Conservation (phyloP, 331 rosid species). For the Telfairia occidentalis region DNA sequence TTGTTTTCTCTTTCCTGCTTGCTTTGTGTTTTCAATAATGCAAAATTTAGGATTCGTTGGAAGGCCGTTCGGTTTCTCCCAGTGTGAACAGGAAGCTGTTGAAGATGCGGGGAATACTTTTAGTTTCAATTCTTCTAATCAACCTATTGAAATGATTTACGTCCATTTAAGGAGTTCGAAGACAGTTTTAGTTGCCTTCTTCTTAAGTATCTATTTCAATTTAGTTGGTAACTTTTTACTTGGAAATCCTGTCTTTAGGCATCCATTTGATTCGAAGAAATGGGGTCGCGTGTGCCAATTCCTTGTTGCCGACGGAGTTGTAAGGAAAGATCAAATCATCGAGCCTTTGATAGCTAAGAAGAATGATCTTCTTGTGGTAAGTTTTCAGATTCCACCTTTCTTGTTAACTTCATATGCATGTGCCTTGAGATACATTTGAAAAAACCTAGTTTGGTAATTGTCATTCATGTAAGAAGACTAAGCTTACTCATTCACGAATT, state of each 20-base stretch:
- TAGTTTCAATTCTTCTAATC: not conserved
- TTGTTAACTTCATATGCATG: not conserved
- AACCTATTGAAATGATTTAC: not conserved
- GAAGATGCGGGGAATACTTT: not conserved
- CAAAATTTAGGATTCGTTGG: not conserved
- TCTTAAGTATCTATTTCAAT: not conserved
- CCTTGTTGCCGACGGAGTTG: constrained; percentile 37
- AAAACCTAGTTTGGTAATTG: not conserved
- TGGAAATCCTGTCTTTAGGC: constrained; percentile 33
- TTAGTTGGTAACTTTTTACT: not conserved
- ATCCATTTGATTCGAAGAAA: constrained; percentile 81
- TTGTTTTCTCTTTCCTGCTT: not conserved
- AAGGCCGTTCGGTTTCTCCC: not conserved
- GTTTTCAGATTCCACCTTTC: not conserved
- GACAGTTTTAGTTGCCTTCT: not conserved
- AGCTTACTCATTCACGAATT: not conserved
- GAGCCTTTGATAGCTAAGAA: constrained; percentile 78
- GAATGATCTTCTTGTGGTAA: constrained; percentile 83
- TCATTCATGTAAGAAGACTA: not conserved
- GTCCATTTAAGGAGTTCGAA: not conserved
- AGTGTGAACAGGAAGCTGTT: not conserved
- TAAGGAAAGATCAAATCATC: constrained; percentile 35
- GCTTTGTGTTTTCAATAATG: not conserved
- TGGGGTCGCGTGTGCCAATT: constrained; percentile 74
- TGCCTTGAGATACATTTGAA: not conserved